Evolutionary conservation across 345 rosid genomes (phyloP), one percentile per base, ranked within the genome.

Genomic region (Moricandia moricandioides): DNA sequence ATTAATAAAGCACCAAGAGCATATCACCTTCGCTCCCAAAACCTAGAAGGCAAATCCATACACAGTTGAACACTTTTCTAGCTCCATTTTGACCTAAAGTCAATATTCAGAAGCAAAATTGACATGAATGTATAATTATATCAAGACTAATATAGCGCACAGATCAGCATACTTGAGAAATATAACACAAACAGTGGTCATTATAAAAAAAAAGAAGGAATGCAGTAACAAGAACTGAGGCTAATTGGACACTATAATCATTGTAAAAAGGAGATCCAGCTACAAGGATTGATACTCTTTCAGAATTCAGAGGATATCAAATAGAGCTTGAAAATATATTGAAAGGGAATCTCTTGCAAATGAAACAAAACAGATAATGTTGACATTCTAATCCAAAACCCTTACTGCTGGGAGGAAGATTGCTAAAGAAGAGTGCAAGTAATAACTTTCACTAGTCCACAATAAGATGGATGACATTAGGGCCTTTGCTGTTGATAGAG

Each of bases 381-480:
- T 30, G 29, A 49, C 17, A 21, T 67, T 59, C 29, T 13, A 21
- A 58, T 47, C 61, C 61, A 74, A 57, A 61, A 5, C 40, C 60
- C 65, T 31, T 43, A 4, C 57, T 29, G 10, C 24, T 31, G 24
- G 39, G 30, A 33, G 18, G 51, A 74, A 66, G 61, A 65, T 74
- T 21, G 61, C 24, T 16, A 39, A 55, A 55, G 16, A 71, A 52
- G 24, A 12, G 33, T 62, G 7, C 3, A 43, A 57, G 0, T 29
- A 4, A 29, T 29, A 29, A 29, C 5, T 4, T 47, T 34, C 12
- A 65, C 55, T 7, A 18, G 12, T 10, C 26, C 84, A 87, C 91
- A 81, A 93, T 92, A 85, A 93, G 92, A 86, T 93, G 96, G 82
- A 89, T 91, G 57, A 90, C 92, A 85, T 91, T 89, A 73, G 92